Evolutionary conservation across 148 eudicot species (phyloP).

Genomic region (Arbutus unedo): DNA sequence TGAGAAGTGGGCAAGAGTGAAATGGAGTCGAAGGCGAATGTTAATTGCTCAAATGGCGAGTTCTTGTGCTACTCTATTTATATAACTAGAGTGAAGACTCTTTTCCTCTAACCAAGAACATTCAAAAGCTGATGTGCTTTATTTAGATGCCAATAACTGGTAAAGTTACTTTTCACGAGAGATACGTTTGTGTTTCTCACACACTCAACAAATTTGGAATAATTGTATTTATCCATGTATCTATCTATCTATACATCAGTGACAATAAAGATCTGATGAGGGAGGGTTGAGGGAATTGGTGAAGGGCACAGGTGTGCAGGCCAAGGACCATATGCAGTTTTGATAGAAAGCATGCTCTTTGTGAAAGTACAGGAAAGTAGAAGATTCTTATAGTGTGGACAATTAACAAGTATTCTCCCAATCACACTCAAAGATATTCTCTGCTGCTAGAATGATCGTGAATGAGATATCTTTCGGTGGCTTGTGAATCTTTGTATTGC

Average conservation of each 20-base stretch:
- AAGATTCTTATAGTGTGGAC: not conserved
- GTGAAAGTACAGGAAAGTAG: not conserved
- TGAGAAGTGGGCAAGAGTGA: not conserved
- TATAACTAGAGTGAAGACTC: slow-evolving; percentile 4
- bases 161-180: not conserved
- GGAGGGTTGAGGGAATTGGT: not conserved
- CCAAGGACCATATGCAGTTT: not conserved
- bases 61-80: slow-evolving; percentile 1
- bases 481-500: not conserved
- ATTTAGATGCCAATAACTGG: not conserved
- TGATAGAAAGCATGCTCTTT: not conserved
- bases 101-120: not conserved
- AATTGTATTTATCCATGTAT: not conserved
- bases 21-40: not conserved
- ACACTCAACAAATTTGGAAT: not conserved
- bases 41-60: slow-evolving; percentile 1
- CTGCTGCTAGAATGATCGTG: not conserved
- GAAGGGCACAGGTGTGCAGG: not conserved
- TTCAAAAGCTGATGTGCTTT: slow-evolving; percentile 7
- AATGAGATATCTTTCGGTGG: not conserved
- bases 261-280: not conserved
- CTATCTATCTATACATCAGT: not conserved
- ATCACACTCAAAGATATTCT: not conserved
- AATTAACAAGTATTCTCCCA: not conserved
- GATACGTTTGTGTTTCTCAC: not conserved